phyloP scores from a whole-genome alignment of 108 stramenopile species.

The Nitzschia sp. region DNA sequence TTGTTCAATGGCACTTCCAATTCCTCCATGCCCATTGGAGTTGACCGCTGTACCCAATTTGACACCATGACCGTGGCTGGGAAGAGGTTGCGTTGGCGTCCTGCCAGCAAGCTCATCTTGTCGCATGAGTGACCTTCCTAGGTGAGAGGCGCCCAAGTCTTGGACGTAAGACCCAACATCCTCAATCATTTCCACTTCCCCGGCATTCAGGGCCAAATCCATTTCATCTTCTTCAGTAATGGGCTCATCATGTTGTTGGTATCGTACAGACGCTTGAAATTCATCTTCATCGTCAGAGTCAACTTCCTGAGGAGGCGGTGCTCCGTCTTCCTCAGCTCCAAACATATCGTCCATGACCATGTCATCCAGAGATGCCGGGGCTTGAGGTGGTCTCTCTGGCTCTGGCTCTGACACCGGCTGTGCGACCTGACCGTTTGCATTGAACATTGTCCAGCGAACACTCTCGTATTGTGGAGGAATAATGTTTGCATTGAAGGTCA shows the following conservation, averaged over 20 bases:
- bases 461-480: conserved; percentile 83
- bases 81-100: conserved; percentile 2
- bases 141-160: conserved; percentile 78
- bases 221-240: conserved; percentile 68
- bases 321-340: conserved; percentile 49
- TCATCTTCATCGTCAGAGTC: conserved; percentile 65
- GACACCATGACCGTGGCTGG: conserved; percentile 3
- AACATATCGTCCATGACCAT: conserved; percentile 88
- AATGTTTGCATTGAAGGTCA: conserved; percentile 76
- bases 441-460: conserved; percentile 71
- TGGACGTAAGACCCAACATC: conserved; percentile 82
- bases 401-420: conserved; percentile 12
- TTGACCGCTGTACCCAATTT: conserved; percentile 29
- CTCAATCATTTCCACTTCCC: conserved; percentile 86
- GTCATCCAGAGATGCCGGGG: conserved; percentile 53
- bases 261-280: conserved; percentile 50
- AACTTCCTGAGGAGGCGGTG: conserved; percentile 28
- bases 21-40: conserved; percentile 51
- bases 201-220: conserved; percentile 63
- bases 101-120: conserved; percentile 62
- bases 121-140: conserved; percentile 70
- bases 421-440: conserved; percentile 28
- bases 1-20: conserved; percentile 72
- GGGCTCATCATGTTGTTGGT: conserved; percentile 65
- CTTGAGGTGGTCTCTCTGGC: not conserved